phyloP scores from a whole-genome alignment of 306 rosid species.

The Rosa lucieae region DNA sequence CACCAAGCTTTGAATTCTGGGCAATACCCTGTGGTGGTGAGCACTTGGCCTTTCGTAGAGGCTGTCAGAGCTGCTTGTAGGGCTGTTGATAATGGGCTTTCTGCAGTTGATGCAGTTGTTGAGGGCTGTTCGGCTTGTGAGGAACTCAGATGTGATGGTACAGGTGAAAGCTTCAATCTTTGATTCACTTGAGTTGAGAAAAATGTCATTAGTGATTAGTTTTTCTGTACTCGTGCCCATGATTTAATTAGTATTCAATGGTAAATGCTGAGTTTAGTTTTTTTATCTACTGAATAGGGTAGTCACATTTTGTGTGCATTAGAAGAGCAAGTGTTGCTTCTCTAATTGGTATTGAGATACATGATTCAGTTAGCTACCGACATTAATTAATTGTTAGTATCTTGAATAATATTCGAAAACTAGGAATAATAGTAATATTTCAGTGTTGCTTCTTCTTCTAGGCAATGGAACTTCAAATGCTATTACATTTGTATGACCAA shows the following conservation, averaged over 20 bases:
- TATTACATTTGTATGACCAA: background rate
- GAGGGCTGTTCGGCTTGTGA: conserved; percentile 93
- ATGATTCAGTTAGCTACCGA: background rate
- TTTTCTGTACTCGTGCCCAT: background rate
- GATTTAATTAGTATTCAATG: background rate
- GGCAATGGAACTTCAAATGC: background rate
- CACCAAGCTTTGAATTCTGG: conserved; percentile 39
- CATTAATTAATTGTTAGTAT: background rate
- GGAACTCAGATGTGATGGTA: conserved; percentile 89
- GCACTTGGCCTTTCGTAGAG: conserved; percentile 95
- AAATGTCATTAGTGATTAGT: background rate
- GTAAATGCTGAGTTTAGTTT: background rate
- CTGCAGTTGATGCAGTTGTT: conserved; percentile 86
- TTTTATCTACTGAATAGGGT: conserved; percentile 11
- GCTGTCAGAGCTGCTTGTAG: conserved; percentile 89
- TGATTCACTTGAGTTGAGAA: background rate
- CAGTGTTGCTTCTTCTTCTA: background rate
- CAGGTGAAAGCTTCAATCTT: conserved; percentile 52
- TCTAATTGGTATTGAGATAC: background rate
- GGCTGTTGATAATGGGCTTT: conserved; percentile 63
- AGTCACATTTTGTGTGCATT: background rate
- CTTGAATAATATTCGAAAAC: background rate
- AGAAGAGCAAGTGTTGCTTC: conserved; percentile 4
- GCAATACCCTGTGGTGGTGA: conserved; percentile 70
- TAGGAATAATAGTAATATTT: background rate